Evolutionary conservation across 2,329 filamentous ascomycete genomes (phyloP), one percentile per base, ranked within the genome.

Genomic region (Trichoderma brevicompactum): DNA sequence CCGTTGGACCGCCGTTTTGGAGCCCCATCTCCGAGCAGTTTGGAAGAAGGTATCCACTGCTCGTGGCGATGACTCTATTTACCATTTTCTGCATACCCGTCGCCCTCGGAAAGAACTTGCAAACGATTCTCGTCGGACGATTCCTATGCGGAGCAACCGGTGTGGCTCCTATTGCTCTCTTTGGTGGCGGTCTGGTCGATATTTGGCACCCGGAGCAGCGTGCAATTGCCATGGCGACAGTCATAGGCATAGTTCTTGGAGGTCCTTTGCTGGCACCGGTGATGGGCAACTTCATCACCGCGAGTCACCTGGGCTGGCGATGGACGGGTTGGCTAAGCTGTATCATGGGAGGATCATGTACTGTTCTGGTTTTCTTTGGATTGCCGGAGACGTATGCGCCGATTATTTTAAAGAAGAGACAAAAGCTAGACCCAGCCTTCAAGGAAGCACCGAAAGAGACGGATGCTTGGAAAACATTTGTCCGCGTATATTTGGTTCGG

Each of bases 11-110:
- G 1, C 74, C 88, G 5, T 76, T 87, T 54, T 73, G 88, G 3
- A 83, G 85, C 1, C 86, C 86, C 0, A 70, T 88, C 50, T 86
- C 82, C 1, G 89, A 91, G 73, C 83, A 90, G 64, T 90, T 89
- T 70, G 88, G 89, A 1, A 81, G 89, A 4, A 75, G 62, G 28
- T 58, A 58, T 15, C 62, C 62, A 1, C 56, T 64, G 62, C 53
- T 64, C n/a, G 53, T 28, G 7, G 62, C 52, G 36, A 64, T 64
- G 62, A 17, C 52, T n/a, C 52, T 64, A 3, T 64, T 64, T 36
- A 64, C 62, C 1, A 15, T 64, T 10, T 64, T 64, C 6, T 64
- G 62, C 28, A 64, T 64, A 15, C 62, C 62, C 15, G 62, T 64
- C n/a, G 62, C 62, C 15, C 17, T 64, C 15, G 61, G 61, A 50